phyloP scores from a whole-genome alignment of 192 early-diverging fungal species.

The Gryganskiella cystojenkinii region DNA sequence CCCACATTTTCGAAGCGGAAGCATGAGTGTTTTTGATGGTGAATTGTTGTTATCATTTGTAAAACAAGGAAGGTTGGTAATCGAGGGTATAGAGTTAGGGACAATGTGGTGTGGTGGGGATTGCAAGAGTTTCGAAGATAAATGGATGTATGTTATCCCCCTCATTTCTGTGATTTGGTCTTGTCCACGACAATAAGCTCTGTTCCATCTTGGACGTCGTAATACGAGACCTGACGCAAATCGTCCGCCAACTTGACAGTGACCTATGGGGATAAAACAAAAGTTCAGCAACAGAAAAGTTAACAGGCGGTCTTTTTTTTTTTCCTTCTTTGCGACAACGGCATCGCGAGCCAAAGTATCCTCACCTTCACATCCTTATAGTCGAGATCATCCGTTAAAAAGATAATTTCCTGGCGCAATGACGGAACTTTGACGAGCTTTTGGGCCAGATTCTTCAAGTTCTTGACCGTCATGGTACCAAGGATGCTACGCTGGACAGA shows the following conservation, averaged over 20 bases:
- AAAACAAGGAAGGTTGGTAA: no score
- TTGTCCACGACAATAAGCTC: conserved; percentile 56
- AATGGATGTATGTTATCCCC: no score
- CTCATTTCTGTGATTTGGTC: no score
- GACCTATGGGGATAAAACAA: conserved; percentile 1
- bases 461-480: conserved; percentile 62
- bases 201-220: conserved; percentile 55
- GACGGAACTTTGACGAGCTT: conserved; percentile 58
- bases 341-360: no score
- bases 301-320: not conserved
- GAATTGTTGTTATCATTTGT: no score
- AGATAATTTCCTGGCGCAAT: conserved; percentile 50
- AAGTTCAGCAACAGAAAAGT: not conserved
- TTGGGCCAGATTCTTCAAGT: conserved; percentile 60
- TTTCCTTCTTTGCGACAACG: no score
- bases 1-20: no score
- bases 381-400: conserved; percentile 37
- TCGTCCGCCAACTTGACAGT: conserved; percentile 54
- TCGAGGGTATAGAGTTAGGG: no score
- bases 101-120: no score
- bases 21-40: no score
- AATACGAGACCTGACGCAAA: conserved; percentile 61
- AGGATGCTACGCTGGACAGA: conserved; percentile 40
- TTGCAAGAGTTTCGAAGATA: no score
- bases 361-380: conserved; percentile 29